These are phyloP conservation scores for Trichoderma breve DNA, from an alignment of 2,329 filamentous ascomycete genomes.

Conservation along the genomic window DNA sequence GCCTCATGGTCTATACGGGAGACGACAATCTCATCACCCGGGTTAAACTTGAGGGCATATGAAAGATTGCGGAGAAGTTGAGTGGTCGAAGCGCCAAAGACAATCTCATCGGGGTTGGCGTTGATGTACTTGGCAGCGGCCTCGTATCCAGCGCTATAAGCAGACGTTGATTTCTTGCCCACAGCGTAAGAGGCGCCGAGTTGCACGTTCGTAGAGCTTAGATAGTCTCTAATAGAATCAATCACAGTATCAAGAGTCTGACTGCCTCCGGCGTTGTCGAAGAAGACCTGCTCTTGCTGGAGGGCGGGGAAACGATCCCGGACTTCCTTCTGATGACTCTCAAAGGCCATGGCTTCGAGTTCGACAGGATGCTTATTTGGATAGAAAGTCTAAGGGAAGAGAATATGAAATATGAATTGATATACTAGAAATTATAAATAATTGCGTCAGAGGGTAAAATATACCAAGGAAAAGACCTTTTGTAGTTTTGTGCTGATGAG, in stretches of 20 bases:
- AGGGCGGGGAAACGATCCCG: slow-evolving; percentile 67
- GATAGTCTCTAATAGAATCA: slow-evolving; percentile 63
- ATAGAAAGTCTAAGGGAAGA: background rate
- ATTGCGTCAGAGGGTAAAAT: background rate
- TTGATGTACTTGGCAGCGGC: slow-evolving; percentile 71
- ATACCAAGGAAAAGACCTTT: background rate
- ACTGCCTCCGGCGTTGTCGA: slow-evolving; percentile 77
- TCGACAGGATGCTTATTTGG: background rate
- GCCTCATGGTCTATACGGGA: slow-evolving; percentile 75
- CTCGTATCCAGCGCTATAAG: slow-evolving; percentile 58
- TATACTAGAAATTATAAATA: background rate
- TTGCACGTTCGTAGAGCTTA: slow-evolving; percentile 69
- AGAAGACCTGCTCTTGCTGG: slow-evolving; percentile 63
- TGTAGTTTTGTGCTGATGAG: background rate
- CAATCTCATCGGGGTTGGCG: slow-evolving; percentile 63
- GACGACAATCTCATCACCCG: slow-evolving; percentile 66
- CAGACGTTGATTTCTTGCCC: slow-evolving; percentile 56
- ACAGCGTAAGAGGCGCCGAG: slow-evolving; percentile 68
- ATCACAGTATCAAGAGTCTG: slow-evolving; percentile 67
- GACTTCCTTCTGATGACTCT: background rate
- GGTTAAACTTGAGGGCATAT: slow-evolving; percentile 49
- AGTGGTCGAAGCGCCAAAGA: slow-evolving; percentile 71
- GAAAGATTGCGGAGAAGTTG: slow-evolving; percentile 73
- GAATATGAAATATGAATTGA: background rate
- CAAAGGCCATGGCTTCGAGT: background rate